These are phyloP conservation scores for Penicillium sp. DNA, from an alignment of 2,329 filamentous ascomycete species.

Conservation along the genomic window DNA sequence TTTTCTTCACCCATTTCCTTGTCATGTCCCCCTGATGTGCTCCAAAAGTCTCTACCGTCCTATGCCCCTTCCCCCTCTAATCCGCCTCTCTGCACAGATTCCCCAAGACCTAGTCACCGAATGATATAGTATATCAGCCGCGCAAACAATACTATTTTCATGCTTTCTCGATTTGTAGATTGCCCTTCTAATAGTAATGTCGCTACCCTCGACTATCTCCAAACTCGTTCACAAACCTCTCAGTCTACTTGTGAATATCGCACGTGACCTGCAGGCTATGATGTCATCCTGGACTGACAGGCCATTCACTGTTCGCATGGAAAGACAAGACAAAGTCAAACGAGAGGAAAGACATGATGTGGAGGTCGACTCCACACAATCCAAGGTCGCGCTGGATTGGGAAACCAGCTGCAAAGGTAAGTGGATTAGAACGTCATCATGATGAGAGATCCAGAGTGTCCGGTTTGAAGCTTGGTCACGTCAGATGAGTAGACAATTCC, in stretches of 20 bases:
- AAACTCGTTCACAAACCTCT: not conserved
- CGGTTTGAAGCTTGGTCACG: slow-evolving; percentile 17
- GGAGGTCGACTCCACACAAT: not conserved
- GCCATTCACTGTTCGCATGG: not conserved
- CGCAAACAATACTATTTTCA: slow-evolving; percentile 16
- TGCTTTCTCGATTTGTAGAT: slow-evolving; percentile 1
- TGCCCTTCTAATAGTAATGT: not conserved
- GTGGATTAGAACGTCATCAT: slow-evolving; percentile 31
- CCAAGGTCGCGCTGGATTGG: not conserved
- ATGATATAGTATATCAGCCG: slow-evolving; percentile 26
- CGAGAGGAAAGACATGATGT: not conserved
- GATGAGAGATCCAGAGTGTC: slow-evolving; percentile 20
- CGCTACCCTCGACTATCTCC: not conserved
- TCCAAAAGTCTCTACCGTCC: slow-evolving; percentile 21
- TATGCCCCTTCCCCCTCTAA: slow-evolving; percentile 10
- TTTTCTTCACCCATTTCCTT: slow-evolving; percentile 11
- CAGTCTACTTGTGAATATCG: not conserved
- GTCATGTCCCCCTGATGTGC: slow-evolving; percentile 25
- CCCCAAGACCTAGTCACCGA: slow-evolving; percentile 19
- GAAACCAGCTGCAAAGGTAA: not conserved
- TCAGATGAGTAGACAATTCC: slow-evolving; percentile 4
- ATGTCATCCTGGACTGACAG: not conserved
- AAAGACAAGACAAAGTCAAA: not conserved
- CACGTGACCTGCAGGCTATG: not conserved
- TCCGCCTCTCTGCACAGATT: slow-evolving; percentile 30